Conservation (phyloP, 2,329 filamentous ascomycete species). For the Ceratocystis albifundus region DNA sequence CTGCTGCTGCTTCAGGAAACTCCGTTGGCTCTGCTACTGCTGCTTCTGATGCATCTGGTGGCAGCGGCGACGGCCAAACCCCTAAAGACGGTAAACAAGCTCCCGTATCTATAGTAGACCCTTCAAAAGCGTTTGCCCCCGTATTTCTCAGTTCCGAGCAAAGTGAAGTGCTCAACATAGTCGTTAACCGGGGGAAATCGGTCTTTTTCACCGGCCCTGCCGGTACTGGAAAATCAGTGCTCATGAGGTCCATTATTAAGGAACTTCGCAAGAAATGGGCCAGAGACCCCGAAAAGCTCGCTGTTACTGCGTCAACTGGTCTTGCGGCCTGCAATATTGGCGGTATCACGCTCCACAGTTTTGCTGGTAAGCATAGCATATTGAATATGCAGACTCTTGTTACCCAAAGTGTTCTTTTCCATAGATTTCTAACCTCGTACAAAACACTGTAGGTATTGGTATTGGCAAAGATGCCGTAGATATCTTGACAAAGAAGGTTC, state of each 20-base stretch:
- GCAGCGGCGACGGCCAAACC: neutral
- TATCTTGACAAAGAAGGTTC: conserved; percentile 79
- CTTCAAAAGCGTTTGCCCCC: conserved; percentile 36
- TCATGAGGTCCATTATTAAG: conserved; percentile 83
- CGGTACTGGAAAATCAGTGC: conserved; percentile 90
- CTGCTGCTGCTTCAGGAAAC: neutral
- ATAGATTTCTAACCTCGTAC: conserved; percentile 3
- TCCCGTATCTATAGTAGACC: conserved; percentile 8
- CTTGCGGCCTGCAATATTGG: conserved; percentile 94
- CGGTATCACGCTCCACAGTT: conserved; percentile 90
- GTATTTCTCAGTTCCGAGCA: conserved; percentile 80
- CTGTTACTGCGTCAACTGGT: conserved; percentile 90
- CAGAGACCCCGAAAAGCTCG: conserved; percentile 70
- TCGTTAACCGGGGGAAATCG: conserved; percentile 68
- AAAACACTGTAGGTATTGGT: conserved; percentile 48
- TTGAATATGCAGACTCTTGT: too few relatives aligned
- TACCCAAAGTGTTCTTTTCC: neutral
- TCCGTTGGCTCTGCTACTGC: neutral
- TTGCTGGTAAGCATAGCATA: conserved; percentile 49
- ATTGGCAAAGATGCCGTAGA: conserved; percentile 79
- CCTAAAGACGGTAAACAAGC: neutral
- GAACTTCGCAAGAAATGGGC: conserved; percentile 65
- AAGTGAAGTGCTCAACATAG: conserved; percentile 67
- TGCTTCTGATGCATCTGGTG: neutral
- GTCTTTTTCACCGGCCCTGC: conserved; percentile 98